Conservation (phyloP, 352 stramenopile species). For the Halophytophthora batemanensis region DNA sequence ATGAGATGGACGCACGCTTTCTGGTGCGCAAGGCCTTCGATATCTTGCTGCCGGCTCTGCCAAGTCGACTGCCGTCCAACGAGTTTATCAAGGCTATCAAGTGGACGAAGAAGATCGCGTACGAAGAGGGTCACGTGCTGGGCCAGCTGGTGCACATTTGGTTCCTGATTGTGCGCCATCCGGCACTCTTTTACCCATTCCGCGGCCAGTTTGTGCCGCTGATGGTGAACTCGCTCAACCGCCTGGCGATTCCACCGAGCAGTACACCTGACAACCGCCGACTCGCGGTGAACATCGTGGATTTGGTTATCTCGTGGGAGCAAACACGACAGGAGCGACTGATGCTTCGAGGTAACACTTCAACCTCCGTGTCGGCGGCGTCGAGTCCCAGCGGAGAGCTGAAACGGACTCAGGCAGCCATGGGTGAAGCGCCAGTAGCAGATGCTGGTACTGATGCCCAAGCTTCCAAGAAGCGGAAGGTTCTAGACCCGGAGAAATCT, state of each 20-base stretch:
- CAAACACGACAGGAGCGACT: slow-evolving; percentile 78
- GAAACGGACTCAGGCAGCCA: slow-evolving; percentile 30
- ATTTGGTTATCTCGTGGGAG: slow-evolving; percentile 96
- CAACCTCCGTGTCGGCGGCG: slow-evolving; percentile 5
- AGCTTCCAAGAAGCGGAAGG: slow-evolving; percentile 47
- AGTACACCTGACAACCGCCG: slow-evolving; percentile 90
- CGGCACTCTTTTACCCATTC: slow-evolving; percentile 91
- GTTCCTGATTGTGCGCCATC: slow-evolving; percentile 95
- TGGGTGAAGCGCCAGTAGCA: slow-evolving; percentile 10
- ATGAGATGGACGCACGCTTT: slow-evolving; percentile 94
- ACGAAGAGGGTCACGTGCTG: slow-evolving; percentile 96
- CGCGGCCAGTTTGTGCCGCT: slow-evolving; percentile 93
- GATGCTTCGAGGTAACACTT: slow-evolving; percentile 15
- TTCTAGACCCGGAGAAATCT: slow-evolving; percentile 20
- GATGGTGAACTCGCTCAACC: slow-evolving; percentile 96
- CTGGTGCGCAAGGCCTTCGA: slow-evolving; percentile 94
- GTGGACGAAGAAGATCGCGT: slow-evolving; percentile 97
- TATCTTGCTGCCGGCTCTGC: slow-evolving; percentile 93
- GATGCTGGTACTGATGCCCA: slow-evolving; percentile 17
- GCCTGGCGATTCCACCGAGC: slow-evolving; percentile 93
- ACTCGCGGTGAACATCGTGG: slow-evolving; percentile 93
- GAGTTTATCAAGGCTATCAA: slow-evolving; percentile 97
- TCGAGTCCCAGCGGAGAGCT: slow-evolving; percentile 23
- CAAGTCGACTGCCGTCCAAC: slow-evolving; percentile 80
- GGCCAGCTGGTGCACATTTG: slow-evolving; percentile 97